Evolutionary conservation across 305 asterid species (phyloP), one percentile per base, ranked within the genome.

Genomic region (Coffea humblotiana): DNA sequence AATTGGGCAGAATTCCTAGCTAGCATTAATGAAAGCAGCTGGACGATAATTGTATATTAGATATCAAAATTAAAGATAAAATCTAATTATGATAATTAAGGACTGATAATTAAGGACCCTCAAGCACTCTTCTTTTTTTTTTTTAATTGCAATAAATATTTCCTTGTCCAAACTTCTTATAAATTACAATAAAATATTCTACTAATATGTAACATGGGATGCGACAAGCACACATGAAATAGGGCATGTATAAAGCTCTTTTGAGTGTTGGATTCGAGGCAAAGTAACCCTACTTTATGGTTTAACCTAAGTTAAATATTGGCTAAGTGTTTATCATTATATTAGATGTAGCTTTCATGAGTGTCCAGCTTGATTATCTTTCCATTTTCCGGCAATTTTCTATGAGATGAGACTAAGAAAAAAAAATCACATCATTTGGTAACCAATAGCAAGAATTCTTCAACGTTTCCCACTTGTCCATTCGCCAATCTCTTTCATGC

Each of bases 271-370:
- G 21, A 58, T 66, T 66, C 29, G 69, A 25, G 40, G 3, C 37
- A 25, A 64, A 64, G 40, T 25, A 21, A 58, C n/a, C 21, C 14
- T 51, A 51, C 19, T 51, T 51, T 13, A 16, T 13, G 58, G 3
- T 61, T 61, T 23, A 23, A 61, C 32, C 8, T 8, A n/a, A 61
- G 67, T 29, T 10, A 32, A 29, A 12, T 35, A 35, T 11, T 35
- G 4, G 23, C 75, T 32, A 71, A 71, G 37, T 60, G 8, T 75
- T 3, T 16, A 27, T 51, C 23, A 6, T 3, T 27, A 21, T 4
- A 58, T 43, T 60, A 18, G 56, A 45, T 10, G 56, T 40, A 40
- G 71, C 78, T 75, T 60, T 75, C 78, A 37, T 74, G 58, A 27
- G 15, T 49, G 37, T 21, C 8, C 27, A 48, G 3, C 52, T 48